These are phyloP conservation scores for Hyphodiscus hymeniophilus DNA, from an alignment of 495 filamentous ascomycete genomes.

Conservation along the genomic window DNA sequence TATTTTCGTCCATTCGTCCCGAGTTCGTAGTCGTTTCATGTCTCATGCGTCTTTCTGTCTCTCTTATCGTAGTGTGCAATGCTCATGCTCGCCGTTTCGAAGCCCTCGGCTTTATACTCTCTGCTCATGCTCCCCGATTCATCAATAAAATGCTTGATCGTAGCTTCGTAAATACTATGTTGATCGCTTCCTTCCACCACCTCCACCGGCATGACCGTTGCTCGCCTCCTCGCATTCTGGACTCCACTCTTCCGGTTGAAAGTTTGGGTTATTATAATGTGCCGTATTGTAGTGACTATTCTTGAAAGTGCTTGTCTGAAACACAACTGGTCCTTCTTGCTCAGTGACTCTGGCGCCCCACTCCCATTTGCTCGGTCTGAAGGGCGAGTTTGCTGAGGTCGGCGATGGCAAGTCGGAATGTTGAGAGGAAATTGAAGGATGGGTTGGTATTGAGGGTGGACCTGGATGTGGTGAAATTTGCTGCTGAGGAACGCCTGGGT, in stretches of 20 bases:
- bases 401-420: constrained; percentile 2
- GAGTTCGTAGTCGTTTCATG: background rate
- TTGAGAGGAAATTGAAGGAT: background rate
- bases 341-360: constrained; percentile 32
- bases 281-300: constrained; percentile 72
- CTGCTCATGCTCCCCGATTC: background rate
- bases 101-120: background rate
- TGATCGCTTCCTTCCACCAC: background rate
- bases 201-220: background rate
- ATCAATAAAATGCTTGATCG: no score
- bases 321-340: constrained; percentile 37
- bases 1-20: constrained; percentile 1
- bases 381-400: constrained; percentile 15
- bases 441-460: constrained; percentile 3
- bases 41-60: background rate
- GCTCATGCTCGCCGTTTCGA: background rate
- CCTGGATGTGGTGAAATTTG: constrained; percentile 7
- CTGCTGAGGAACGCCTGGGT: constrained; percentile 24
- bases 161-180: background rate
- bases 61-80: background rate
- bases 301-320: constrained; percentile 46
- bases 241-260: constrained; percentile 60
- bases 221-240: constrained; percentile 20
- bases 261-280: constrained; percentile 77
- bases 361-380: constrained; percentile 30